Percentiles rank a stretch among this genome's conserved stretches.
Conservation (phyloP, 176 grass and related monocot genomes). For the Aechmea fasciata region DNA sequence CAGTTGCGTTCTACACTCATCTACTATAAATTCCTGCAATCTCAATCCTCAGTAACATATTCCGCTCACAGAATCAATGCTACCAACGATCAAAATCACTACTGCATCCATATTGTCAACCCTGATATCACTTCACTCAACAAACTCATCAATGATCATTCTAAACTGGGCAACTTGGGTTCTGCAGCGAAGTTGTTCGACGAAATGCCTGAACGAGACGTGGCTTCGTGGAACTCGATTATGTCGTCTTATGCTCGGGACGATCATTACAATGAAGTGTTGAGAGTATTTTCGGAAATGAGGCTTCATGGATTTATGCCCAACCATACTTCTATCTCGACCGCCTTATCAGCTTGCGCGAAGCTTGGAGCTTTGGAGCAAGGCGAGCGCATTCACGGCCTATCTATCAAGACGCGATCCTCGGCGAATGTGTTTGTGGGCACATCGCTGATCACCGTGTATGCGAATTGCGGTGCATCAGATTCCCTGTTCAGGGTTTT, state of each 20-base stretch:
- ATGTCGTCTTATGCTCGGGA: conserved; percentile 32
- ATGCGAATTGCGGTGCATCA: conserved; percentile 28
- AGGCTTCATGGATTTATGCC: not conserved
- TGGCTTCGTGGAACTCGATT: conserved; percentile 57
- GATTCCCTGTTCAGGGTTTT: conserved; percentile 20
- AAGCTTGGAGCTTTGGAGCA: conserved; percentile 26
- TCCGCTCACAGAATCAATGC: too few relatives aligned
- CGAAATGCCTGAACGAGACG: conserved; percentile 31
- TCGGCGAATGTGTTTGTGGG: conserved; percentile 44
- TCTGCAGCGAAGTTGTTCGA: conserved; percentile 40
- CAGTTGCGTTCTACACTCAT: too few relatives aligned
- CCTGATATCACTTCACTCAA: conserved; percentile 24
- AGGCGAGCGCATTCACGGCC: conserved; percentile 33
- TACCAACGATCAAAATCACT: too few relatives aligned
- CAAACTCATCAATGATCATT: conserved; percentile 13
- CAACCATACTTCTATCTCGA: conserved; percentile 38
- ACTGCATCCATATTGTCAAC: not conserved
- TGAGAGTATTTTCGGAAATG: conserved; percentile 21
- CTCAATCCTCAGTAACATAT: too few relatives aligned
- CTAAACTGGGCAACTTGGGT: conserved; percentile 19
- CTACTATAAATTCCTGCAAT: too few relatives aligned
- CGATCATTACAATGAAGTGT: not conserved
- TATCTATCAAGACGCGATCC: conserved; percentile 25
- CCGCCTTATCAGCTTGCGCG: conserved; percentile 27
- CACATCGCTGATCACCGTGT: conserved; percentile 48